A percentile compares a stretch with the other conserved stretches of the same genome.
Conservation (phyloP, 768 basidiomycete genomes). For the Boletus fagicola region DNA sequence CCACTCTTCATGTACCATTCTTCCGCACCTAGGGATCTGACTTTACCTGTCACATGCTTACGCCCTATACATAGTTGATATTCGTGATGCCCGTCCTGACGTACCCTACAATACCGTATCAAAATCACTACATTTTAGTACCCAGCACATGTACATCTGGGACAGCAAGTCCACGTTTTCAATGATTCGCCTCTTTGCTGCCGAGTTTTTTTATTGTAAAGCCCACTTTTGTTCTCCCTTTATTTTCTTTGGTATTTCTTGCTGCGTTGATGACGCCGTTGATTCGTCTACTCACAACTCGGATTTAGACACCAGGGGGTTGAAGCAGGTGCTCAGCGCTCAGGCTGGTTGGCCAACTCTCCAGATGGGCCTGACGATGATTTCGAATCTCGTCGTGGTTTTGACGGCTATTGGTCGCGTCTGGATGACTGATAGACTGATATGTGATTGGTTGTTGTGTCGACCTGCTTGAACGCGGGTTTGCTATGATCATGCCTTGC, state of each 20-base stretch:
- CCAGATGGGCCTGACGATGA: not conserved
- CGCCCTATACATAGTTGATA: not conserved
- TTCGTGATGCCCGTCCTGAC: not conserved
- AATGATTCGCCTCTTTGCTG: not conserved
- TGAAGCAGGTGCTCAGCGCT: not conserved
- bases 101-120: constrained; percentile 7
- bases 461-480: no score
- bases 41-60: constrained; percentile 9
- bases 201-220: not conserved
- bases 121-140: constrained; percentile 3
- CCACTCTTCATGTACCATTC: not conserved
- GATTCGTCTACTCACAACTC: not conserved
- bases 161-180: not conserved
- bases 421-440: no score
- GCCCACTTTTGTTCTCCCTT: not conserved
- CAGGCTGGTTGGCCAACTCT: not conserved
- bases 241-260: not conserved
- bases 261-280: not conserved
- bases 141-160: not conserved
- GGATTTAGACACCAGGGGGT: not conserved
- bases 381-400: no score
- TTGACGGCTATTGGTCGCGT: no score
- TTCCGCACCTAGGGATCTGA: not conserved
- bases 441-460: no score
- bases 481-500: no score